Percentiles rank a stretch among this genome's conserved stretches.
Conservation (phyloP, 2,329 filamentous ascomycete species). For the Ophiostoma sp. region DNA sequence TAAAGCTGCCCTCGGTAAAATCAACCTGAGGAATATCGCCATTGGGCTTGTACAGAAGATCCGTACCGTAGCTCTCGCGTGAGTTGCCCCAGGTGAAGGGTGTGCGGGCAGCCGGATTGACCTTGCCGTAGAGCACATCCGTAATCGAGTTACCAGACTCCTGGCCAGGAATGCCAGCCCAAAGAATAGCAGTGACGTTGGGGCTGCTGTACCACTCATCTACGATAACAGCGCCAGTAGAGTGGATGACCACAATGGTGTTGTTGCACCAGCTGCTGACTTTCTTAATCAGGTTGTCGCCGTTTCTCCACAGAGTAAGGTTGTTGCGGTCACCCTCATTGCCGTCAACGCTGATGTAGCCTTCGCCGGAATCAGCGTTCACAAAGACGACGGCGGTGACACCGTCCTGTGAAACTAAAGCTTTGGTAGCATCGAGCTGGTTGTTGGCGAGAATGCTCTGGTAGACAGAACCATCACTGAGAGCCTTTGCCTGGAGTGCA, state of each 20-base stretch:
- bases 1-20: constrained; percentile 72
- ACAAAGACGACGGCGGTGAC: constrained; percentile 80
- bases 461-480: constrained; percentile 52
- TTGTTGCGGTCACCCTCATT: constrained; percentile 90
- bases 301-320: constrained; percentile 79
- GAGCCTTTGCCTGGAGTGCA: constrained; percentile 59
- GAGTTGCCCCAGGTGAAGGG: constrained; percentile 74
- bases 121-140: constrained; percentile 76
- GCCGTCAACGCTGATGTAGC: constrained; percentile 73
- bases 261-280: constrained; percentile 75
- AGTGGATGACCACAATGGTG: constrained; percentile 88
- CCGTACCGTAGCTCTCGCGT: constrained; percentile 61
- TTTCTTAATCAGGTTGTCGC: constrained; percentile 73
- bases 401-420: constrained; percentile 55
- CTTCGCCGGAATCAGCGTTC: constrained; percentile 81
- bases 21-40: constrained; percentile 61
- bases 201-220: constrained; percentile 67
- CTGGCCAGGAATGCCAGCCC: constrained; percentile 76
- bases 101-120: constrained; percentile 70
- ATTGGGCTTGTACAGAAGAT: constrained; percentile 61
- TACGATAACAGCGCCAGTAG: constrained; percentile 71
- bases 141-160: constrained; percentile 74
- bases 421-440: constrained; percentile 55
- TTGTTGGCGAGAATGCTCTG: constrained; percentile 65
- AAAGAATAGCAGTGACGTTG: constrained; percentile 79